phyloP scores from a whole-genome alignment of 1,284 basidiomycete species.

The Tylopilus orsonianus region DNA sequence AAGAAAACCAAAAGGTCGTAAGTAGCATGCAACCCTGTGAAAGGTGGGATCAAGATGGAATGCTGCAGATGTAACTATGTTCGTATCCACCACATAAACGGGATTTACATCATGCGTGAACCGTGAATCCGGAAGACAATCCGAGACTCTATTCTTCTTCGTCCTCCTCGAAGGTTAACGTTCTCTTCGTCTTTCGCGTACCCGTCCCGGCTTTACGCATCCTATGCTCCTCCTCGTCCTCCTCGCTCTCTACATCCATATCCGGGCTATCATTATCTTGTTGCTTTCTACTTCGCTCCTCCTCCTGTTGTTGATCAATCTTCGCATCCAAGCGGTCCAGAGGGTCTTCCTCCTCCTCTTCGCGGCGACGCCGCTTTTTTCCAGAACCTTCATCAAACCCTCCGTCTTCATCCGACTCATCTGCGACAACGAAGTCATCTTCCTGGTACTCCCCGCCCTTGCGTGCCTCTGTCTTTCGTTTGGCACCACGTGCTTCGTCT shows the following conservation, averaged over 20 bases:
- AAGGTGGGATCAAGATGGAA: conserved; percentile 59
- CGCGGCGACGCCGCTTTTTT: conserved; percentile 42
- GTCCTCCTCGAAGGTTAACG: conserved; percentile 59
- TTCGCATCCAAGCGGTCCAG: conserved; percentile 70
- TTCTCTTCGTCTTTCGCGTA: conserved; percentile 50
- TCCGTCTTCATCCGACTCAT: conserved; percentile 67
- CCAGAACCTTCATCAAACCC: conserved; percentile 36
- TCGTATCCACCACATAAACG: conserved; percentile 9
- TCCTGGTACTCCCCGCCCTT: conserved; percentile 68
- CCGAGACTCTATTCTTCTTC: conserved; percentile 38
- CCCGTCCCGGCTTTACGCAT: conserved; percentile 52
- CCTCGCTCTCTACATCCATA: conserved; percentile 79
- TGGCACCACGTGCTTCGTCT: conserved; percentile 41
- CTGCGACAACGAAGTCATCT: conserved; percentile 80
- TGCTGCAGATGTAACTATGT: conserved; percentile 36
- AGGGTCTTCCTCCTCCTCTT: conserved; percentile 53
- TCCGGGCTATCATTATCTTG: conserved; percentile 39
- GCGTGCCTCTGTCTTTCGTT: conserved; percentile 43
- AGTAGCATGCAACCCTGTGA: conserved; percentile 64
- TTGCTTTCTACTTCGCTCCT: conserved; percentile 38
- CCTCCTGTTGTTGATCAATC: conserved; percentile 49
- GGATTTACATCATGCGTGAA: neutral
- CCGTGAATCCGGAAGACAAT: neutral
- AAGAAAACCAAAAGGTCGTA: conserved; percentile 78
- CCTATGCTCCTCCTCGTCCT: conserved; percentile 62